phyloP scores from a whole-genome alignment of 2,329 filamentous ascomycete genomes.

The Ceratocystis cubensis region DNA sequence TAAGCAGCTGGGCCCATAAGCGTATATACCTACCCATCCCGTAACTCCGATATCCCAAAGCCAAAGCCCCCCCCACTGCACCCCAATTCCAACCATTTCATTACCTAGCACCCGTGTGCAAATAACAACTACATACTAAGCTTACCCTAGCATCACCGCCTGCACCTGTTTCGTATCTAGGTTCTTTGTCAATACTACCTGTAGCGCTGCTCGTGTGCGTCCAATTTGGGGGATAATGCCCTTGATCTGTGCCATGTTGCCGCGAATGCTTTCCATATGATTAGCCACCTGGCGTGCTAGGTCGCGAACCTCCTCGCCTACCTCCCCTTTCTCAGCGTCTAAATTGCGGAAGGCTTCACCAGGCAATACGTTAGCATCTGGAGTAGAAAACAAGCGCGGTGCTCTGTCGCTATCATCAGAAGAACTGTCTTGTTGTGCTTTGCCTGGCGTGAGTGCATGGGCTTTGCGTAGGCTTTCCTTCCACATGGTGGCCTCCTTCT shows the following conservation, averaged over 20 bases:
- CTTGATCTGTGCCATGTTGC: constrained; percentile 42
- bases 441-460: constrained; percentile 17
- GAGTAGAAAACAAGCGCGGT: neutral
- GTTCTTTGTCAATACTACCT: constrained; percentile 36
- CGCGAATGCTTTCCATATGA: constrained; percentile 45
- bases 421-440: neutral
- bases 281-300: constrained; percentile 34
- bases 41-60: neutral
- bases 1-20: neutral
- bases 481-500: constrained; percentile 40
- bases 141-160: constrained; percentile 34
- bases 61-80: neutral
- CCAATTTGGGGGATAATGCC: constrained; percentile 39
- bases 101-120: neutral
- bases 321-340: constrained; percentile 33
- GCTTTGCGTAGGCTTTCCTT: constrained; percentile 38
- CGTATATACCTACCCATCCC: no score
- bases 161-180: constrained; percentile 37
- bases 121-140: neutral
- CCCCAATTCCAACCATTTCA: neutral
- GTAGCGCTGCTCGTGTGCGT: constrained; percentile 38
- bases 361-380: neutral
- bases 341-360: constrained; percentile 27
- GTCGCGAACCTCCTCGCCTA: constrained; percentile 16
- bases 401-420: neutral